phyloP scores from a whole-genome alignment of 129 eudicot species.

The Rutidosis leptorrhynchoides region DNA sequence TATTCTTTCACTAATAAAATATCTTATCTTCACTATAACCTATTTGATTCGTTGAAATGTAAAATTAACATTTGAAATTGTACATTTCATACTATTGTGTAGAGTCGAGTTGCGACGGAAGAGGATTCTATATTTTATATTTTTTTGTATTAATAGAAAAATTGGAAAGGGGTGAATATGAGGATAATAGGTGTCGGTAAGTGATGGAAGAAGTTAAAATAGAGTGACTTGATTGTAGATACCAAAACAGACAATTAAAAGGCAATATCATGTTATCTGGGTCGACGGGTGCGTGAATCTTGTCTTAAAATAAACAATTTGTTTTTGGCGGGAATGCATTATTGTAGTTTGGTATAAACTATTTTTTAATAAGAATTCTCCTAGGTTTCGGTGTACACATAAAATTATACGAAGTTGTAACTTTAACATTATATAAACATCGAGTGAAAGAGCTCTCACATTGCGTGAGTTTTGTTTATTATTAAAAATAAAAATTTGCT shows the following conservation, averaged over 20 bases:
- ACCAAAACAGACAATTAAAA: conserved; percentile 23
- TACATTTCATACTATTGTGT: too few relatives aligned
- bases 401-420: too few relatives aligned
- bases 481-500: too few relatives aligned
- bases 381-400: not conserved
- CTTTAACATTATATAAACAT: too few relatives aligned
- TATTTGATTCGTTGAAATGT: too few relatives aligned
- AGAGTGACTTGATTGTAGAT: conserved; percentile 29
- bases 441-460: too few relatives aligned
- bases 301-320: conserved; percentile 24
- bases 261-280: conserved; percentile 32
- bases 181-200: conserved; percentile 34
- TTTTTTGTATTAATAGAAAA: not conserved
- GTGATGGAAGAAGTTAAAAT: conserved; percentile 24
- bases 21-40: too few relatives aligned
- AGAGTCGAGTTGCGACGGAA: too few relatives aligned
- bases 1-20: too few relatives aligned
- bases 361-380: not conserved
- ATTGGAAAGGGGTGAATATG: not conserved
- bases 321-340: conserved; percentile 9
- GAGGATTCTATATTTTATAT: too few relatives aligned
- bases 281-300: conserved; percentile 6
- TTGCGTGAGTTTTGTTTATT: too few relatives aligned
- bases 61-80: too few relatives aligned
- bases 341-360: not conserved